Base-by-base conservation (phyloP, 108 stramenopile genomes). In the Cyclotella cryptica region DNA sequence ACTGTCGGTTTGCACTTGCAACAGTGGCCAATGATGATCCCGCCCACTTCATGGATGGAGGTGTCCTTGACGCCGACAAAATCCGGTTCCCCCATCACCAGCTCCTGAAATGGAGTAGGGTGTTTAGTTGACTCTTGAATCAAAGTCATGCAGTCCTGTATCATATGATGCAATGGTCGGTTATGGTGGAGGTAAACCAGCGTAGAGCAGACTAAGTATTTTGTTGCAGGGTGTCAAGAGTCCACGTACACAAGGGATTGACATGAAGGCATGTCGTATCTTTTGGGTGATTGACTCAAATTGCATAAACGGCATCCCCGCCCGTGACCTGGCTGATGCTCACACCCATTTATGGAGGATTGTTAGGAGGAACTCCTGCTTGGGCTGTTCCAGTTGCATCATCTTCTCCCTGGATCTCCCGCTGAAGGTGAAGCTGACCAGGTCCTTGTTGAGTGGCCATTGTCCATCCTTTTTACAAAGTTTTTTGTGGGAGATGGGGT, bases 11-110 rank as follows among this genome's bases (percentile, higher is more conserved):
- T 14, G 27, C 55, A 61, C 0, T 0, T 47, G 1, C 28, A 45
- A 18, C 69, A 11, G 10, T 59, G 28, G 6, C 58, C 58, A 29
- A 59, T 18, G 17, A 59, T 29, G 27, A 59, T 15, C 19, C 57
- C 49, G 1, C 80, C 85, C 22, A 71, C 71, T 26, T 79, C 86
- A 42, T 21, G 57, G 0, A 74, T 69, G 3, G 86, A 71, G 7
- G 77, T 61, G 66, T 78, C 77, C 18, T 70, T 63, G 40, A 78
- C 39, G 0, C 77, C 77, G 28, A 78, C 35, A 42, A 29, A 71
- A 52, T 75, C 55, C 0, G 74, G 69, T 22, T 43, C 35, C 8
- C 69, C 58, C 58, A 59, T 59, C 5, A 59, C 28, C 58, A 59
- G 58, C 58, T 59, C 58, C 29, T 7, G 5, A 29, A 26, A 59